Percentiles rank a stretch among this genome's conserved stretches.
These are phyloP conservation scores for Pichia insulana DNA, from an alignment of 805 yeast genomes.

Conservation along the genomic window DNA sequence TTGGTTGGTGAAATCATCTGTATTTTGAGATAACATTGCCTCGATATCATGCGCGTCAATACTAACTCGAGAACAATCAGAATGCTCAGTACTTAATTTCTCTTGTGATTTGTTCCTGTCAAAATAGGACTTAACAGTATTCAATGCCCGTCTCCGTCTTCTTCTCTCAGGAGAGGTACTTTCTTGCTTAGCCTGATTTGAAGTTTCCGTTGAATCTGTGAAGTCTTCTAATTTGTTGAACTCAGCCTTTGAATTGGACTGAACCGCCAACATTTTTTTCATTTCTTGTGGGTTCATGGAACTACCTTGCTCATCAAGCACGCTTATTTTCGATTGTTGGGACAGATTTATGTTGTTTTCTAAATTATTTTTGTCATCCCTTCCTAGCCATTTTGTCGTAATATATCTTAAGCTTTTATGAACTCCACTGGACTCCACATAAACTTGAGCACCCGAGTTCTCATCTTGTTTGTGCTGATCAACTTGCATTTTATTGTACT, in stretches of 20 bases:
- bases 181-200: background rate
- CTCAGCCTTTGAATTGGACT: background rate
- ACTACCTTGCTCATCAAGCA: too few relatives aligned
- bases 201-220: too few relatives aligned
- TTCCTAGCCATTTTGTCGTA: slow-evolving; percentile 17
- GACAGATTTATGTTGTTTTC: background rate
- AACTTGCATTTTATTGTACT: background rate
- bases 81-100: background rate
- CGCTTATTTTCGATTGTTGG: background rate
- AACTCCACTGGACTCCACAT: slow-evolving; percentile 17
- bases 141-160: slow-evolving; percentile 7
- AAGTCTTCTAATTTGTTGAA: too few relatives aligned
- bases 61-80: background rate
- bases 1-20: too few relatives aligned
- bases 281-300: background rate
- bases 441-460: background rate
- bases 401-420: slow-evolving; percentile 19
- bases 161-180: background rate
- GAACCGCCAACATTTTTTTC: background rate
- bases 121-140: slow-evolving; percentile 4
- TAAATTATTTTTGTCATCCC: slow-evolving; percentile 8
- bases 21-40: too few relatives aligned
- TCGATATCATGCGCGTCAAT: background rate
- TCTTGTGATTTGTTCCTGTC: slow-evolving; percentile 7
- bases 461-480: background rate